Evolutionary conservation across 2,329 filamentous ascomycete genomes (phyloP), one percentile per base, ranked within the genome.

Genomic region (Colletotrichum tabaci): DNA sequence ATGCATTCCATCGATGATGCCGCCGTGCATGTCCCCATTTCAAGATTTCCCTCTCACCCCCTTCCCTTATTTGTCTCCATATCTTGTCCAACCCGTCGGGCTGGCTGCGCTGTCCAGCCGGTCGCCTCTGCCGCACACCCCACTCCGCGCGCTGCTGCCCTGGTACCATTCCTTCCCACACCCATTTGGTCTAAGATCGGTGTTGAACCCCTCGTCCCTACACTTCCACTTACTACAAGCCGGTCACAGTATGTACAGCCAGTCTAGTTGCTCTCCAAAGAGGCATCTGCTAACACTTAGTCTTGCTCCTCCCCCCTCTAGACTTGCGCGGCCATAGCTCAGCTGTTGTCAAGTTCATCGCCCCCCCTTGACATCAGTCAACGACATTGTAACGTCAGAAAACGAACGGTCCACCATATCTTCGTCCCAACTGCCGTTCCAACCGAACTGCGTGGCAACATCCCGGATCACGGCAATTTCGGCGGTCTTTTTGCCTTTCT

Each of bases 101-200:
- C 47, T 50, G 55, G 69, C 65, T 42, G 35, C 30, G n/a, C 38
- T 52, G 44, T 26, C 46, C 42, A 26, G 21, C 30, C 53, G 49
- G 42, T 72, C 23, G 55, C 66, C 61, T 72, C 50, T 66, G 21
- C 57, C 58, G 62, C 69, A 49, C 57, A 72, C 61, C 70, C 70
- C 70, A 72, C 70, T 71, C 66, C 60, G 49, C 58, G 50, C 12
- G 30, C 44, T 62, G 46, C 60, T 64, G 66, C 55, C 61, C 61
- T 66, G 40, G 62, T 61, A 61, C 67, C 67, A 66, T 35, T 50
- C 38, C 35, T 40, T 71, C 67, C 66, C 70, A 72, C 61, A 61
- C 66, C 61, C 61, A 72, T 72, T 61, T 66, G 60, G 66, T 57
- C 63, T 64, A 64, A 64, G 65, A 16, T 44, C 66, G 55, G 12